phyloP scores from a whole-genome alignment of 164 flowering plant genomes.

The Tetracentron sinense region DNA sequence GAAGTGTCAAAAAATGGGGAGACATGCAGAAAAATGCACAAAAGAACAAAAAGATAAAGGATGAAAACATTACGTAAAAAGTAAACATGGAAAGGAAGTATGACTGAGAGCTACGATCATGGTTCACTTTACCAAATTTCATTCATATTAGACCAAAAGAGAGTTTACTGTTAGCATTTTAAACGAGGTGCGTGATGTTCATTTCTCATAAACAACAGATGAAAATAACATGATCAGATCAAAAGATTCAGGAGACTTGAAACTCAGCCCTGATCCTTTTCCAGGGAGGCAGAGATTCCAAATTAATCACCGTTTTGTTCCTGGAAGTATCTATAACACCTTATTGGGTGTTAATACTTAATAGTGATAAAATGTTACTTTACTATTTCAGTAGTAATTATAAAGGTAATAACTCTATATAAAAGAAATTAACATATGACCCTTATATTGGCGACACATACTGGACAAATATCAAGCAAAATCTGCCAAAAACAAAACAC shows the following conservation, averaged over 20 bases:
- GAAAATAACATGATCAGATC: neutral
- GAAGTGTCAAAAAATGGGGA: neutral
- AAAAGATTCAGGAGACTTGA: neutral
- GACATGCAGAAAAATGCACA: neutral
- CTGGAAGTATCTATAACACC: too few species aligned
- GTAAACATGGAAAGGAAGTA: neutral
- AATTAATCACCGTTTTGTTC: too few species aligned
- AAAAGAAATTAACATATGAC: too few species aligned
- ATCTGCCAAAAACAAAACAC: neutral
- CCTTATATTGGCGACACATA: too few species aligned
- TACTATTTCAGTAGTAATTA: too few species aligned
- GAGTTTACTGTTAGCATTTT: neutral
- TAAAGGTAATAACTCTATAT: too few species aligned
- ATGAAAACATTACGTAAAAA: neutral
- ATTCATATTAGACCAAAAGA: neutral
- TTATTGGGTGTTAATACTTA: too few species aligned
- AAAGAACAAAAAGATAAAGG: neutral
- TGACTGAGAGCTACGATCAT: neutral
- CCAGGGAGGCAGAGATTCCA: too few species aligned
- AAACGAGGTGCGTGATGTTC: neutral
- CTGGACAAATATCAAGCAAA: neutral
- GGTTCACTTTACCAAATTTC: neutral
- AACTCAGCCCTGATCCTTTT: neutral
- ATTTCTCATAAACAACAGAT: neutral
- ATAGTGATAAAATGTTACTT: too few species aligned